Base-by-base conservation (phyloP, 306 rosid genomes). In the Abrus pulchellus region DNA sequence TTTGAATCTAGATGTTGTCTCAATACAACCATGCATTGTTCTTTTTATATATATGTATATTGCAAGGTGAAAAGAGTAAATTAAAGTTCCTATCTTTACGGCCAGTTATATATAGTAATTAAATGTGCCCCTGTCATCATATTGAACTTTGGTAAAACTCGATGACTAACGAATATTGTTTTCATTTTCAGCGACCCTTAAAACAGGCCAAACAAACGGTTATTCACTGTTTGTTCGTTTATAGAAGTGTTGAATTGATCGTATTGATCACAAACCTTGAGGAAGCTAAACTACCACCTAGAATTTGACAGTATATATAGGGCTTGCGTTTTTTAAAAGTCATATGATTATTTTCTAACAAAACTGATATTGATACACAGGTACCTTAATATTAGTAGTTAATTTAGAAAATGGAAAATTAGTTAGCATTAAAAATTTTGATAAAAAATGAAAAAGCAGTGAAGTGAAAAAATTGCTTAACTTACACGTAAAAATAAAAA, bases 1-100 rank as follows among this genome's bases (percentile, higher is more conserved):
- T 79, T 70, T 70, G 69, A 59, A 75, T 78, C 79, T 59, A 52
- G 43, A 76, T 45, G 76, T 9, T 66, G 77, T 64, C 72, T 67
- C 50, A 14, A 1, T 28, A 48, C 13, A 61, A 4, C 44, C 75
- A 54, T 14, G 20, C 20, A 20, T 5, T 27, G 33, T 9, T 65
- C 49, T 20, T 55, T 69, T 32, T 7, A 12, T 20, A 20, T 20
- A 20, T 20, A 20, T 20, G 20, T 20, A 77, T 13, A 41, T 44
- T 27, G 56, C 43, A 50, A 29, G 60, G 36, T 61, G 43, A 75
- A 49, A 28, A 34, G 66, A 52, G 53, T 69, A 20, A 20, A 20
- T 20, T 28, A 82, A 76, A 76, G 34, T 28, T 68, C 28, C 27
- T 62, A 50, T 43, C 10, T 38, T 27, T 55, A 32, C 4, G 9